A percentile compares a stretch with the other conserved stretches of the same genome.
These are phyloP conservation scores for Aspergillus piperis DNA, from an alignment of 2,329 filamentous ascomycete species.

Conservation along the genomic window DNA sequence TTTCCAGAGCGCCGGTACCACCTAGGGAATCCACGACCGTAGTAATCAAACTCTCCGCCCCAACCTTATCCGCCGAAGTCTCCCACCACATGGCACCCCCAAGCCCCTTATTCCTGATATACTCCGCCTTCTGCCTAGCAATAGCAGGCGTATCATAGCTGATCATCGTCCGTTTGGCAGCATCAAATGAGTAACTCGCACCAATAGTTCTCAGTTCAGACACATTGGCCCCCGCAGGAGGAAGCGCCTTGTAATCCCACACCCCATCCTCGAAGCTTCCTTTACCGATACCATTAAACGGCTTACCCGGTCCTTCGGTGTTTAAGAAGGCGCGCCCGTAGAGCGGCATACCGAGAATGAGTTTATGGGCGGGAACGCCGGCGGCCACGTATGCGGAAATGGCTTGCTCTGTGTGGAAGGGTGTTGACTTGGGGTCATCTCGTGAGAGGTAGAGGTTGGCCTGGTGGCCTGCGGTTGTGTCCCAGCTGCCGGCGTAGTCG, in stretches of 20 bases:
- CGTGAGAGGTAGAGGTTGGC: slow-evolving; percentile 70
- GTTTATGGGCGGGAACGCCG: slow-evolving; percentile 68
- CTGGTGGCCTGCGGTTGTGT: slow-evolving; percentile 70
- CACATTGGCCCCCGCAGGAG: slow-evolving; percentile 65
- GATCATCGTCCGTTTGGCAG: slow-evolving; percentile 62
- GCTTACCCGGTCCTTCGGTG: slow-evolving; percentile 71
- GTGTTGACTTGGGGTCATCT: slow-evolving; percentile 65
- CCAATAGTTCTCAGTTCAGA: slow-evolving; percentile 60
- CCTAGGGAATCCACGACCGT: slow-evolving; percentile 38
- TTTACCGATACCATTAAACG: slow-evolving; percentile 71
- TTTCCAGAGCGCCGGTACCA: slow-evolving; percentile 4
- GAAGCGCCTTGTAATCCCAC: slow-evolving; percentile 86
- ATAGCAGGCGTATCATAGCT: slow-evolving; percentile 73
- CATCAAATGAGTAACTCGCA: slow-evolving; percentile 74
- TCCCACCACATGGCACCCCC: slow-evolving; percentile 99
- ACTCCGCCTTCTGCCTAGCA: slow-evolving; percentile 69
- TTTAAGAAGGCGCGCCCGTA: slow-evolving; percentile 84
- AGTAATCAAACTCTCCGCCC: slow-evolving; percentile 66
- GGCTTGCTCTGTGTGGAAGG: slow-evolving; percentile 74
- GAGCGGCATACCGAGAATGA: slow-evolving; percentile 88
- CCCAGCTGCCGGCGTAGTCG: slow-evolving; percentile 83
- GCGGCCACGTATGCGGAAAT: slow-evolving; percentile 68
- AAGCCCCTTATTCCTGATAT: slow-evolving; percentile 65
- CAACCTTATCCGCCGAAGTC: slow-evolving; percentile 72
- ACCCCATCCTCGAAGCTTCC: slow-evolving; percentile 85